These are phyloP conservation scores for Acer saccharum DNA, from an alignment of 345 rosid genomes.

Conservation along the genomic window DNA sequence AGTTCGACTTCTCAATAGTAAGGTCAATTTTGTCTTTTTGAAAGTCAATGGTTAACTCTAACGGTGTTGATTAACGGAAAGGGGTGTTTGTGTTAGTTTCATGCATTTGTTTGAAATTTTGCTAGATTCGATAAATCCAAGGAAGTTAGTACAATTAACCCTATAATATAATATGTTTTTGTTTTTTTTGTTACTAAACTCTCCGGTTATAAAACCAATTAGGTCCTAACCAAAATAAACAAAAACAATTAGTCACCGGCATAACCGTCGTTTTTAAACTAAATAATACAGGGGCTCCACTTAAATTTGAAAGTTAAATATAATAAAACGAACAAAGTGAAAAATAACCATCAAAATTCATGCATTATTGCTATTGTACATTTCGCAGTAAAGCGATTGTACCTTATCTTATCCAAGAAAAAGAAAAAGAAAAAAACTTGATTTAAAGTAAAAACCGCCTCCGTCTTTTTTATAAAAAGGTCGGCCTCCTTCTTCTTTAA, in stretches of 20 bases:
- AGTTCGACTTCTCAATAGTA: no score
- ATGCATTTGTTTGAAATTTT: no score
- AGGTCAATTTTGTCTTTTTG: no score
- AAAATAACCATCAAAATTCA: background rate
- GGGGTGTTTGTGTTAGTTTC: no score
- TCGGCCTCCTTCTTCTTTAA: background rate
- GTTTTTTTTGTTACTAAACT: background rate
- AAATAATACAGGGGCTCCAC: background rate
- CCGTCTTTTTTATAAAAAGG: background rate
- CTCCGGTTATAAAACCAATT: background rate
- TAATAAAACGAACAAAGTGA: background rate
- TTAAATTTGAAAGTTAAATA: background rate
- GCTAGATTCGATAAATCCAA: no score
- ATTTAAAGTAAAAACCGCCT: background rate
- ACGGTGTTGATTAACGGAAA: no score
- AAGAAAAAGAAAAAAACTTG: background rate
- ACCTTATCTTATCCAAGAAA: background rate
- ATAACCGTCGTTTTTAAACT: background rate
- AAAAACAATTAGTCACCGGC: background rate
- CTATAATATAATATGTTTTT: no score
- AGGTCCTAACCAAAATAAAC: background rate
- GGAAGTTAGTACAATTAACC: no score
- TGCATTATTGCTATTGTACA: background rate
- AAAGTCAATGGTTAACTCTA: no score
- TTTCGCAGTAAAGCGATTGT: background rate